Base-by-base conservation (phyloP, 352 stramenopile species). In the Pythium apleroticum region DNA sequence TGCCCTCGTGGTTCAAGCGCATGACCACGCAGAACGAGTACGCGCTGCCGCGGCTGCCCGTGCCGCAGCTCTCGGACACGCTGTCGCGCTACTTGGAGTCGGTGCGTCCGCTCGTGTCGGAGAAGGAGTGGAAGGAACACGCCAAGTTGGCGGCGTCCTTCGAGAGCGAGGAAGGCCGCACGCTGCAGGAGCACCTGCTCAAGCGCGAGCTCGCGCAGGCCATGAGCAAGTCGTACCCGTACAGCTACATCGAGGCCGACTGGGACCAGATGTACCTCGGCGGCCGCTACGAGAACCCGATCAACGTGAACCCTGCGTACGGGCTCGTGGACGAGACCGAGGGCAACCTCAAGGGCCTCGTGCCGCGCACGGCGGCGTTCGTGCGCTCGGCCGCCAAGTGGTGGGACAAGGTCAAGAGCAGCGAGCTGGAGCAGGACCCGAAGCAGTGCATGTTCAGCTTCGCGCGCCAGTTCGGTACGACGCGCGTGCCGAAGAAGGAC, bases 171-270 rank as follows among this genome's bases (percentile, higher is more conserved):
- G 67, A 78, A 49, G 73, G 73, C 19, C 73, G 73, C 37, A 33
- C 58, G 49, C 57, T 80, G 45, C 73, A 80, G 55, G 72, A 78
- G 30, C 45, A 69, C 20, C 55, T 80, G 55, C 59, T 80, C 61
- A 77, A 80, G 69, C 69, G 71, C 46, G 71, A 95, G 65, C 79
- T 94, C 25, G 67, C 78, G 28, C 83, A 95, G 48, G 75, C 77
- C 33, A 88, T 87, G 77, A 86, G 85, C 61, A 87, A 87, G 50
- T 79, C 80, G 55, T 97, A 97, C 68, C 91, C 92, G 20, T 96
- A 91, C 81, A 97, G 86, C 75, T 98, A 97, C 86, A 97, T 98
- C 57, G 91, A 98, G 65, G 69, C 80, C 31, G 89, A 95, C 73
- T 97, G 91, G 91, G 88, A 96, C 68, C 77, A 92, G 49, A 96